Conservation (phyloP, 768 basidiomycete genomes). For the Daedaleopsis sinensis region DNA sequence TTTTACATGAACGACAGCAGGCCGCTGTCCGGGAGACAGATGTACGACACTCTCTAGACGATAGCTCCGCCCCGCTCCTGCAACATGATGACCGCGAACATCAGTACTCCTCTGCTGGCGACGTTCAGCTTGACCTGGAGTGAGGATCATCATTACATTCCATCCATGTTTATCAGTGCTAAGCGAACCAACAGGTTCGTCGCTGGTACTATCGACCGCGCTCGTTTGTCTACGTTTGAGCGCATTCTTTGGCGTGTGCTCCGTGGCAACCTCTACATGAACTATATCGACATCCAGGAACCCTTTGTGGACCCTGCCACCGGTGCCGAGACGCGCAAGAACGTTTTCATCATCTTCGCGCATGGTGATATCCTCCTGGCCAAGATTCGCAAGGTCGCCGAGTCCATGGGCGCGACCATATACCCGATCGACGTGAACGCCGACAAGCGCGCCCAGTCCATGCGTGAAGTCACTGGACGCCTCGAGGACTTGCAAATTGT, state of each 20-base stretch:
- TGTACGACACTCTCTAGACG: constrained; percentile 89
- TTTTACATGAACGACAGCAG: constrained; percentile 42
- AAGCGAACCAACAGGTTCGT: constrained; percentile 66
- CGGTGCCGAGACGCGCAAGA: constrained; percentile 87
- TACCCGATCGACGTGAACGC: constrained; percentile 96
- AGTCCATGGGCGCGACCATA: constrained; percentile 97
- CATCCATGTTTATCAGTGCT: not conserved
- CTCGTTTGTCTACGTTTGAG: constrained; percentile 91
- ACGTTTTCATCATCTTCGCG: constrained; percentile 99
- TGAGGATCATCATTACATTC: constrained; percentile 37
- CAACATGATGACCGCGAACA: constrained; percentile 88
- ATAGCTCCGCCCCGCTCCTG: constrained; percentile 86
- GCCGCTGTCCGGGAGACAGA: constrained; percentile 79
- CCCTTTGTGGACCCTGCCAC: constrained; percentile 89
- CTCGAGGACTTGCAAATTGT: constrained; percentile 91
- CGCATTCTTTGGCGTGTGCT: constrained; percentile 98
- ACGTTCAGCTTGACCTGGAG: constrained; percentile 86
- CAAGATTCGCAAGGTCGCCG: constrained; percentile 97
- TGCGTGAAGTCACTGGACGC: constrained; percentile 85
- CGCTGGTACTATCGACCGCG: constrained; percentile 93
- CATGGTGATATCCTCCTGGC: constrained; percentile 90
- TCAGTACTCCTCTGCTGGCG: constrained; percentile 48
- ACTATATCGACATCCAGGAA: constrained; percentile 92
- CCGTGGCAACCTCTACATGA: constrained; percentile 99
- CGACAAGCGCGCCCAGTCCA: constrained; percentile 88